Conservation (phyloP, 2,329 filamentous ascomycete species). For the Seiridium cupressi region DNA sequence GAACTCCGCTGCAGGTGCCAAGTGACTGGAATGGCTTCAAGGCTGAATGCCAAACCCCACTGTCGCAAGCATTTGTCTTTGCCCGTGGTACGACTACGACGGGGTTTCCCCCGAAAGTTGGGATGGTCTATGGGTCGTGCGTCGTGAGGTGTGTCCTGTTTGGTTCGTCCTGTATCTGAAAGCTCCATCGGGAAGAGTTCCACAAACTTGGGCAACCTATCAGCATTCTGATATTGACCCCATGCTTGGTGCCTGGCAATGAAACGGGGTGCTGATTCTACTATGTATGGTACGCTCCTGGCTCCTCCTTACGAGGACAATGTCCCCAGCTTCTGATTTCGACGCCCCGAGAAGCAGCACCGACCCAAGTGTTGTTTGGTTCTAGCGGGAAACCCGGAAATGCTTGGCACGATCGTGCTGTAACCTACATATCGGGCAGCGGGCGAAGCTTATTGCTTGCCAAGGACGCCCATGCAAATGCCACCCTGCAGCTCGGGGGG, state of each 20-base stretch:
- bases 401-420: neutral
- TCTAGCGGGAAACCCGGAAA: neutral
- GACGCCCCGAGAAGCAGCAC: too few species aligned
- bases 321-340: neutral
- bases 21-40: neutral
- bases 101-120: neutral
- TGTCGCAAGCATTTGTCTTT: neutral
- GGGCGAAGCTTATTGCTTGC: neutral
- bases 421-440: too few species aligned
- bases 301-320: neutral
- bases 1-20: neutral
- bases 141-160: neutral
- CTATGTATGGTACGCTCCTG: neutral
- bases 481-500: neutral
- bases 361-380: neutral
- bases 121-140: neutral
- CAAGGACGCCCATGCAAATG: neutral
- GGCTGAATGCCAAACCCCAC: neutral
- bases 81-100: neutral
- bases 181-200: neutral
- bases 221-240: neutral
- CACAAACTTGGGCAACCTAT: neutral
- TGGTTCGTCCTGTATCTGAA: neutral
- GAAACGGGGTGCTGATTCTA: neutral
- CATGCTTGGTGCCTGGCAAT: neutral